Conservation (phyloP, 2,329 filamentous ascomycete genomes). For the Ophiostoma piceae region DNA sequence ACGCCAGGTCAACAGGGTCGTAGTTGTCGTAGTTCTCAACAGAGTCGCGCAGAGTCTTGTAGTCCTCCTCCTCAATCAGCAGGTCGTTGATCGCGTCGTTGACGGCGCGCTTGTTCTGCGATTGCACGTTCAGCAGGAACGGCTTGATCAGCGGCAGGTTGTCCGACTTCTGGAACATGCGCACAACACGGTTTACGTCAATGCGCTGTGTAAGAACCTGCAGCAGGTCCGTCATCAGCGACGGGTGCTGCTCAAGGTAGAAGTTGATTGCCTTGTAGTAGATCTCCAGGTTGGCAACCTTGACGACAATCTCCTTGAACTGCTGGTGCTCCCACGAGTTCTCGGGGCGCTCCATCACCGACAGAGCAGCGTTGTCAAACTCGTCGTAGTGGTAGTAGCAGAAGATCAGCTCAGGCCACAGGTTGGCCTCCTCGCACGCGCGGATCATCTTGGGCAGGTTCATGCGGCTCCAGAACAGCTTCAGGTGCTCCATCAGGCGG, state of each 20-base stretch:
- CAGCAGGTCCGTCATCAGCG: conserved; percentile 89
- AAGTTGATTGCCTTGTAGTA: conserved; percentile 97
- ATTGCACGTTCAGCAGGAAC: conserved; percentile 92
- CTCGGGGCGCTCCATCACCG: conserved; percentile 95
- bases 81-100: conserved; percentile 98
- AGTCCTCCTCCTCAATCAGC: conserved; percentile 96
- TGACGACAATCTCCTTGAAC: conserved; percentile 98
- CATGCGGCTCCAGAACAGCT: conserved; percentile 96
- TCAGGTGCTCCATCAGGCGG: conserved; percentile 95
- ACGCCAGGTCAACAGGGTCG: conserved; percentile 85
- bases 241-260: conserved; percentile 94
- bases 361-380: conserved; percentile 91
- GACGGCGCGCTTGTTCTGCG: conserved; percentile 95
- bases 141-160: conserved; percentile 98
- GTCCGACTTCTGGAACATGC: conserved; percentile 97
- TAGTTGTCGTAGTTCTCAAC: conserved; percentile 99
- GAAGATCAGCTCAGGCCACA: conserved; percentile 98
- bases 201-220: conserved; percentile 88
- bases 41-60: conserved; percentile 96
- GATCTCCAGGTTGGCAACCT: conserved; percentile 97
- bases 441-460: conserved; percentile 97
- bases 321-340: conserved; percentile 99
- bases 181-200: conserved; percentile 97
- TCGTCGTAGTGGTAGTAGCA: conserved; percentile 98
- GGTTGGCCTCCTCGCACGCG: conserved; percentile 85